Base-by-base conservation (phyloP, 345 rosid species). In the sweet orange (Citrus sinensis) region DNA sequence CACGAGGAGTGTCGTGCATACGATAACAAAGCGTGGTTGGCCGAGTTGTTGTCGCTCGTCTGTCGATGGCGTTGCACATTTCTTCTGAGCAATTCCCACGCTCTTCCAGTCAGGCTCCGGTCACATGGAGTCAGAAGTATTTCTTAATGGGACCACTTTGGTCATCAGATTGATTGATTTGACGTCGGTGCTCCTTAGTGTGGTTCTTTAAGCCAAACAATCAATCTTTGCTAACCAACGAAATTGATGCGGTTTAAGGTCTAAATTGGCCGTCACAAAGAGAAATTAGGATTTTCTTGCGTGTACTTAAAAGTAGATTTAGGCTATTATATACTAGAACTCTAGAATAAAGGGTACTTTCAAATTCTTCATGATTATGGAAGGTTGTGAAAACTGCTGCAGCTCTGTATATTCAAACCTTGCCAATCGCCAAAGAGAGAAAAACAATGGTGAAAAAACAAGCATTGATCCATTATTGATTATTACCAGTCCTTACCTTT, bases 141-240 rank as follows among this genome's bases (percentile, higher is more conserved):
- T 66, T 73, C 68, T 51, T 40, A 2, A 25, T 40, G 51, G 83
- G 80, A 71, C 79, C 80, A 39, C 30, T 5, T 63, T 3, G 24
- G 25, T 7, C 10, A 42, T 51, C 22, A 19, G 68, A 42, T 56
- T 30, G 34, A 20, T 29, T 42, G 37, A 42, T 42, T 4, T n/a
- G 13, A 20, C 20, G 6, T 60, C 46, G 27, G 16, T 9, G 0
- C 9, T 60, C 39, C 42, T 39, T 40, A 9, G 4, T 39, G 11
- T 8, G 9, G 24, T 29, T 46, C 29, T 19, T 13, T n/a, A 25
- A 20, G 64, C 46, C n/a, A 73, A 37, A 3, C 3, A 32, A 19
- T 64, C 69, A 65, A 27, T 30, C 67, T 63, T 6, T 22, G 0
- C n/a, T 14, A 11, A 62, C 34, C 66, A 10, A 61, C 29, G 4